phyloP scores from a whole-genome alignment of 148 eudicot genomes.

The Amaranthus palmeri region DNA sequence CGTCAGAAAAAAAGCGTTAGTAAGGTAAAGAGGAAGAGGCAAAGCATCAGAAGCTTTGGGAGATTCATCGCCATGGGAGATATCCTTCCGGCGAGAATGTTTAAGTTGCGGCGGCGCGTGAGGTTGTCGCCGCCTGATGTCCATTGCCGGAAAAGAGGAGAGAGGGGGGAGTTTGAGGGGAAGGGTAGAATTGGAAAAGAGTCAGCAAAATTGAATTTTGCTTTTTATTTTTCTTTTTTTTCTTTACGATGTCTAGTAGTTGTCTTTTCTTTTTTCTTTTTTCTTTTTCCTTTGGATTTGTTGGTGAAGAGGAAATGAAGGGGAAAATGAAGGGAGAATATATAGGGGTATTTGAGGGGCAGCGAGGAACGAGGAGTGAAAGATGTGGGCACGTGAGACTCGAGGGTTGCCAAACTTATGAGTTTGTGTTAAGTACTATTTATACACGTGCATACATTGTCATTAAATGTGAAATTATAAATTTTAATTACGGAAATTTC shows the following conservation, averaged over 20 bases:
- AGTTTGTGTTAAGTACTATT: background rate
- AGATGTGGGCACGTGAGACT: conserved; percentile 22
- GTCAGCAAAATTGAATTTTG: background rate
- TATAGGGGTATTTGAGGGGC: conserved; percentile 8
- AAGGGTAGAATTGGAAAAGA: background rate
- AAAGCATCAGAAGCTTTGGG: conserved; percentile 69
- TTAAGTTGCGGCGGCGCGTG: conserved; percentile 6
- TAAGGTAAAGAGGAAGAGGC: conserved; percentile 65
- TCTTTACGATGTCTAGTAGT: background rate
- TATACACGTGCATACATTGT: background rate
- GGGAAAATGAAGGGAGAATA: conserved; percentile 11
- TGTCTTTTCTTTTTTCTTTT: background rate
- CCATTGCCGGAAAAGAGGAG: conserved; percentile 25
- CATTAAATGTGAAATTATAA: too few relatives aligned
- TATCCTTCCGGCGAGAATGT: conserved; percentile 9
- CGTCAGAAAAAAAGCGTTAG: conserved; percentile 72
- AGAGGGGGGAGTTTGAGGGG: background rate
- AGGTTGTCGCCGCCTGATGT: conserved; percentile 28
- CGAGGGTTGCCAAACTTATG: conserved; percentile 12
- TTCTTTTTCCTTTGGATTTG: background rate
- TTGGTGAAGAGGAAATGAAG: conserved; percentile 1
- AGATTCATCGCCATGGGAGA: conserved; percentile 22
- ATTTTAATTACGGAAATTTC: too few relatives aligned
- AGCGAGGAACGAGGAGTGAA: conserved; percentile 2
- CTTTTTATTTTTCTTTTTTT: background rate